A percentile compares a stretch with the other conserved stretches of the same genome.
These are phyloP conservation scores for Cryptococcus sp. DNA, from an alignment of 1,284 basidiomycete species.

Conservation along the genomic window DNA sequence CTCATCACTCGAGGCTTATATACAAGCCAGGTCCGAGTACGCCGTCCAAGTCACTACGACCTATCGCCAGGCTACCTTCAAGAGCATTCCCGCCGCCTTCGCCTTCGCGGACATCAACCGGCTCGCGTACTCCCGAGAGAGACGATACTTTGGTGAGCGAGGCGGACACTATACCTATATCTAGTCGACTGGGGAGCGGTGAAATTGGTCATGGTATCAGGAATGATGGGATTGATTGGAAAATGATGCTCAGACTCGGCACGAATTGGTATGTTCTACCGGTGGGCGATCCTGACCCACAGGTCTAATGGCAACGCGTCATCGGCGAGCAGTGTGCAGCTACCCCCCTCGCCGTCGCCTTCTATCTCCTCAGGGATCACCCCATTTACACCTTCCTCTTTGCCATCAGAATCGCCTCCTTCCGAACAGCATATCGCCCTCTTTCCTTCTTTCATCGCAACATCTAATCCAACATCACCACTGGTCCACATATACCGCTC, in stretches of 20 bases:
- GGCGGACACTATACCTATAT: neutral
- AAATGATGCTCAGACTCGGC: conserved; percentile 41
- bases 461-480: conserved; percentile 37
- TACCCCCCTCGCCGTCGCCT: conserved; percentile 39
- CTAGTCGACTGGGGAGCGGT: conserved; percentile 2
- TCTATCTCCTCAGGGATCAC: conserved; percentile 5
- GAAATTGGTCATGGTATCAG: conserved; percentile 28
- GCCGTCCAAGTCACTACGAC: conserved; percentile 18
- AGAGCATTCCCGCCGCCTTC: conserved; percentile 45
- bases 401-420: conserved; percentile 5
- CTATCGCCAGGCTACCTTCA: conserved; percentile 38
- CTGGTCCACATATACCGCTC: conserved; percentile 39
- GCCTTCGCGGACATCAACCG: conserved; percentile 28
- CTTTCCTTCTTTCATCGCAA: conserved; percentile 45
- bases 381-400: neutral
- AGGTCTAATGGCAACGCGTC: conserved; percentile 45
- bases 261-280: conserved; percentile 41
- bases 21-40: conserved; percentile 11
- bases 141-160: neutral
- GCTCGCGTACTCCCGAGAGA: neutral
- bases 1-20: conserved; percentile 38
- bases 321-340: conserved; percentile 27
- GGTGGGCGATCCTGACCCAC: neutral
- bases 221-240: conserved; percentile 47
- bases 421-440: conserved; percentile 38